A percentile compares a stretch with the other conserved stretches of the same genome.
Evolutionary conservation across 2,329 filamentous ascomycete genomes (phyloP).

Genomic region (Drechslera avenae): DNA sequence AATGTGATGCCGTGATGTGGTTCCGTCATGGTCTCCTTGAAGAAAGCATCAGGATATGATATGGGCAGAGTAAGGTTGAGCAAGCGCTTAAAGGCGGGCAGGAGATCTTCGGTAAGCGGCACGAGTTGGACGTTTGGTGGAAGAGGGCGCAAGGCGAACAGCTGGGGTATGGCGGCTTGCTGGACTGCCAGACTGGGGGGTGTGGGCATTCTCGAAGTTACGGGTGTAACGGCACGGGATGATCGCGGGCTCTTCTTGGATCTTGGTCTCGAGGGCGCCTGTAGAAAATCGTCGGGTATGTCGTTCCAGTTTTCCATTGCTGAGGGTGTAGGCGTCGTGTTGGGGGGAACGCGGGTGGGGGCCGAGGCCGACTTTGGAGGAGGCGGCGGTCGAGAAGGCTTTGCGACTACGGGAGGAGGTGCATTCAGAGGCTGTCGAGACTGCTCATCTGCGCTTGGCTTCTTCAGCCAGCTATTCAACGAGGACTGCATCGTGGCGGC

Average conservation of each 20-base stretch:
- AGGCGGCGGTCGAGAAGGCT: constrained; percentile 22
- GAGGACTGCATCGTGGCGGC: constrained; percentile 50
- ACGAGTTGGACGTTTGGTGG: constrained; percentile 60
- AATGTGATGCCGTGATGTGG: constrained; percentile 60
- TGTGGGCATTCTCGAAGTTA: constrained; percentile 23
- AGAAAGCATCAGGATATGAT: constrained; percentile 65
- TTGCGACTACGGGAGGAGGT: constrained; percentile 1
- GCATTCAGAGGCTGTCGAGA: constrained; percentile 17
- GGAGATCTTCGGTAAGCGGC: constrained; percentile 58
- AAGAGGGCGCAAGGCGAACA: constrained; percentile 42
- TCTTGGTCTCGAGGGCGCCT: constrained; percentile 28
- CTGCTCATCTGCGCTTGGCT: constrained; percentile 45
- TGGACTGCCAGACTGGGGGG: constrained; percentile 17
- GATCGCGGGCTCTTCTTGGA: constrained; percentile 34
- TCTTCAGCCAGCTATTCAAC: constrained; percentile 55
- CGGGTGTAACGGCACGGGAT: constrained; percentile 24
- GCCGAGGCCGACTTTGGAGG: constrained; percentile 28
- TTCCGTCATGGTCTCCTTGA: constrained; percentile 63
- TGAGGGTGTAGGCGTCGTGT: constrained; percentile 18
- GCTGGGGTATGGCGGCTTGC: constrained; percentile 16
- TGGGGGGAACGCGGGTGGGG: constrained; percentile 22
- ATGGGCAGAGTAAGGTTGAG: constrained; percentile 65
- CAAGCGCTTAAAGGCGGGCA: constrained; percentile 62
- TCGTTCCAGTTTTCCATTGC: constrained; percentile 38
- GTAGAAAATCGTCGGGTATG: constrained; percentile 35